Conservation (phyloP, 1,139 yeast genomes). For the Pneumocystis murina region DNA sequence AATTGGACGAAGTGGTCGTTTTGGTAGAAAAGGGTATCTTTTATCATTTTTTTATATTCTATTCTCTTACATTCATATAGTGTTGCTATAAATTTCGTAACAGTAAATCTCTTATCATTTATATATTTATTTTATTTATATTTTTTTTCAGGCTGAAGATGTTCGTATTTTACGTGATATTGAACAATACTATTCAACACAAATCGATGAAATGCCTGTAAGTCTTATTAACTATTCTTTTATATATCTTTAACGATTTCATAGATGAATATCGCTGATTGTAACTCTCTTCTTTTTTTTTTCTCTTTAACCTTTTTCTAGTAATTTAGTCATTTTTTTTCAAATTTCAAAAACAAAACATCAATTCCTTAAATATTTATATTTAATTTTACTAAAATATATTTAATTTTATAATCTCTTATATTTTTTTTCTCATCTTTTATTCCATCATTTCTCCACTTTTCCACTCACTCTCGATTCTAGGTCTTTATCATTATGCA, state of each 20-base stretch:
- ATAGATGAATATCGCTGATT: constrained; percentile 35
- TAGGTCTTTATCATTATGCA: background rate
- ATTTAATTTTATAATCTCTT: too few relatives aligned
- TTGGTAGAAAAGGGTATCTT: constrained; percentile 72
- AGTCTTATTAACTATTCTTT: constrained; percentile 34
- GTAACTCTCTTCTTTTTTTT: background rate
- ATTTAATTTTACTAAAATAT: too few relatives aligned
- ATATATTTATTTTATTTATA: background rate
- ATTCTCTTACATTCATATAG: constrained; percentile 21
- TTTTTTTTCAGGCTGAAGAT: constrained; percentile 36
- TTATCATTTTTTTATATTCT: background rate
- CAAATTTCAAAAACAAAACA: background rate
- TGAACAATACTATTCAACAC: constrained; percentile 96
- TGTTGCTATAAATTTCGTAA: constrained; percentile 96
- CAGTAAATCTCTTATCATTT: constrained; percentile 25
- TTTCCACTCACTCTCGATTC: too few relatives aligned
- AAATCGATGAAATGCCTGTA: constrained; percentile 96
- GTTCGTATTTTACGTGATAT: constrained; percentile 92
- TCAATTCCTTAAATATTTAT: too few relatives aligned
- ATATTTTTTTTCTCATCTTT: background rate
- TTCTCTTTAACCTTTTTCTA: background rate
- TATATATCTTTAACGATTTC: background rate
- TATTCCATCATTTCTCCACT: too few relatives aligned
- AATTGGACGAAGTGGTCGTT: constrained; percentile 99
- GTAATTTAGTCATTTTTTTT: background rate